phyloP scores from a whole-genome alignment of 352 stramenopile genomes.

The Elongisporangium senticosum region DNA sequence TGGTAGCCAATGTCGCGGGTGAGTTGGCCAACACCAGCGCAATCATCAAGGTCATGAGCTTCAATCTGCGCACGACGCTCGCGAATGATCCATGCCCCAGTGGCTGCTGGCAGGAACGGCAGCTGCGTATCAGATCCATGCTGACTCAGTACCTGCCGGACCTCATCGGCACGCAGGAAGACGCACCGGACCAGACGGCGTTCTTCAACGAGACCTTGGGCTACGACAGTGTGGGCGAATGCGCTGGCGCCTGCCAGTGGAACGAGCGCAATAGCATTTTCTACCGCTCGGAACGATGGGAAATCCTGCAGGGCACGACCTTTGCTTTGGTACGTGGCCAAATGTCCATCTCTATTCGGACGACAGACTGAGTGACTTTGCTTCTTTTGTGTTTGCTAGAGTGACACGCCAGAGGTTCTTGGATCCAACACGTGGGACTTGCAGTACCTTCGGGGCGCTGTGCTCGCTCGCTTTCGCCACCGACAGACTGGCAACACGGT shows the following conservation, averaged over 20 bases:
- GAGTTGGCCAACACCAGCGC: neutral
- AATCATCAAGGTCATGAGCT: constrained; percentile 56
- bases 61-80: constrained; percentile 64
- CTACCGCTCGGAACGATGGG: constrained; percentile 36
- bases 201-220: constrained; percentile 41
- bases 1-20: neutral
- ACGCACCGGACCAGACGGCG: constrained; percentile 42
- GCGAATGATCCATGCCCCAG: constrained; percentile 53
- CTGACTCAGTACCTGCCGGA: constrained; percentile 43
- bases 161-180: constrained; percentile 64
- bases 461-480: constrained; percentile 49
- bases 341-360: neutral
- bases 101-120: constrained; percentile 61
- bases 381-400: constrained; percentile 33
- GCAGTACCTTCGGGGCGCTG: constrained; percentile 50
- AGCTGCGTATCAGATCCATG: constrained; percentile 30
- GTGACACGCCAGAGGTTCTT: constrained; percentile 47
- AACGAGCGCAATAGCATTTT: constrained; percentile 75
- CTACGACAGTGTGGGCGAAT: constrained; percentile 48
- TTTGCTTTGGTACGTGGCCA: constrained; percentile 48
- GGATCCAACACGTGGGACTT: constrained; percentile 61
- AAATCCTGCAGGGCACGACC: constrained; percentile 32
- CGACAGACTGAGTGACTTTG: constrained; percentile 1
- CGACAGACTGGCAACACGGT: constrained; percentile 19
- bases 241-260: constrained; percentile 40